Conservation (phyloP, 2,329 filamentous ascomycete genomes). For the Trichoderma semiorbis region DNA sequence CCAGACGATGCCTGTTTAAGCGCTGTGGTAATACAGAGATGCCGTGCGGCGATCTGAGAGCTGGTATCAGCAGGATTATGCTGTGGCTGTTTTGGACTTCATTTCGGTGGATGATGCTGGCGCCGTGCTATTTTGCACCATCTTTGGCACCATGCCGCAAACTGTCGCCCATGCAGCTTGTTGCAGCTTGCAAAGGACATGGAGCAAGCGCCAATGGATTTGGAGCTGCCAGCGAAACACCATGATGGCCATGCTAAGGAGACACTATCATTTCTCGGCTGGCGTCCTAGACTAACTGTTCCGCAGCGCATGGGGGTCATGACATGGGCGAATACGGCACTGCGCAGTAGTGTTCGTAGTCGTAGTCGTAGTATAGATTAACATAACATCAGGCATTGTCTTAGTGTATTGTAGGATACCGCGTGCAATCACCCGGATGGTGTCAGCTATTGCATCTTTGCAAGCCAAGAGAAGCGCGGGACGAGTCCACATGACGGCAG, state of each 20-base stretch:
- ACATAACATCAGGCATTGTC: neutral
- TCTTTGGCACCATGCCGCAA: neutral
- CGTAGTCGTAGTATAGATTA: neutral
- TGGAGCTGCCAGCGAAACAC: conserved; percentile 6
- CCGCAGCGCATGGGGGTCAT: neutral
- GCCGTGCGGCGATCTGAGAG: conserved; percentile 10
- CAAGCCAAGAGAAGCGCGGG: neutral
- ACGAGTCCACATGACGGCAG: conserved; percentile 17
- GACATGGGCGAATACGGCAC: neutral
- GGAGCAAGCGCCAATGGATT: neutral
- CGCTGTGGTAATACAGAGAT: neutral
- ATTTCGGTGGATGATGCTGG: conserved; percentile 1
- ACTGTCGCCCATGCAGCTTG: conserved; percentile 2
- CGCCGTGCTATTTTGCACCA: neutral
- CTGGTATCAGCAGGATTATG: conserved; percentile 4
- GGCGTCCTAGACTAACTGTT: neutral
- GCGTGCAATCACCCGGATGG: neutral
- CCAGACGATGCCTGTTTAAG: conserved; percentile 3
- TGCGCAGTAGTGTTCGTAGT: neutral
- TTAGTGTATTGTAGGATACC: neutral
- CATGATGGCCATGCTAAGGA: neutral
- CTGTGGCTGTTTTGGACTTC: neutral
- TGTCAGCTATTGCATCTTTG: neutral
- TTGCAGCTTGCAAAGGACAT: neutral
- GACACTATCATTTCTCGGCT: neutral